These are phyloP conservation scores for Geosmithia morbida DNA, from an alignment of 2,329 filamentous ascomycete genomes.

Conservation along the genomic window DNA sequence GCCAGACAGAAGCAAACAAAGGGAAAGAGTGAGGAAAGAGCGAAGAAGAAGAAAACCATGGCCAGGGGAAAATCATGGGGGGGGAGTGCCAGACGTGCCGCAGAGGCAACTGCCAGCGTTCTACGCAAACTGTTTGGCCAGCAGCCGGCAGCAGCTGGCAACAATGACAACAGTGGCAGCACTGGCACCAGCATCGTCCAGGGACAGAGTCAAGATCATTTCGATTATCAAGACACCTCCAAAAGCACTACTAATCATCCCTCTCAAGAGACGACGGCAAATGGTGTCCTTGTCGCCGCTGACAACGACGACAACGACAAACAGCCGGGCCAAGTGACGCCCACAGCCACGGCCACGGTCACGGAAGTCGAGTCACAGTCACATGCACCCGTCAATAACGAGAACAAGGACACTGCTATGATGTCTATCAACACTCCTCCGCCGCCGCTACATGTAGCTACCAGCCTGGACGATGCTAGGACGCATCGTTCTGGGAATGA, in stretches of 20 bases:
- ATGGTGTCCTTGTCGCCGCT: too few species aligned
- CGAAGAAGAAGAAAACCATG: constrained; percentile 5
- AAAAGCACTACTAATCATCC: neutral
- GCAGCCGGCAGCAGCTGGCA: constrained; percentile 8
- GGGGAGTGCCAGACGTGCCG: constrained; percentile 13
- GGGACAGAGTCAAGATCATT: neutral
- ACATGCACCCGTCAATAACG: too few species aligned
- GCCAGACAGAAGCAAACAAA: too few species aligned
- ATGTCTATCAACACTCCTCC: neutral
- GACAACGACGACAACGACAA: too few species aligned
- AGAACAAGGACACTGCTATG: neutral
- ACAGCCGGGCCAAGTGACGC: too few species aligned
- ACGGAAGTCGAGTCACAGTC: too few species aligned
- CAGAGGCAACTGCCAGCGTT: neutral
- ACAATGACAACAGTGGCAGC: neutral
- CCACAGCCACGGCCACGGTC: too few species aligned
- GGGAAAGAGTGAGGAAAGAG: neutral
- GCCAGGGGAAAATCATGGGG: constrained; percentile 12
- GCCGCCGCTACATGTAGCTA: neutral
- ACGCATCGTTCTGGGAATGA: neutral
- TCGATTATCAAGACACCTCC: neutral
- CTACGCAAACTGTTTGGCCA: constrained; percentile 16
- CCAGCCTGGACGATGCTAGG: neutral
- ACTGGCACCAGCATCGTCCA: neutral
- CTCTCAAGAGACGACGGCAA: too few species aligned